Base-by-base conservation (phyloP, 305 asterid species). In the Fraxinus platypoda region DNA sequence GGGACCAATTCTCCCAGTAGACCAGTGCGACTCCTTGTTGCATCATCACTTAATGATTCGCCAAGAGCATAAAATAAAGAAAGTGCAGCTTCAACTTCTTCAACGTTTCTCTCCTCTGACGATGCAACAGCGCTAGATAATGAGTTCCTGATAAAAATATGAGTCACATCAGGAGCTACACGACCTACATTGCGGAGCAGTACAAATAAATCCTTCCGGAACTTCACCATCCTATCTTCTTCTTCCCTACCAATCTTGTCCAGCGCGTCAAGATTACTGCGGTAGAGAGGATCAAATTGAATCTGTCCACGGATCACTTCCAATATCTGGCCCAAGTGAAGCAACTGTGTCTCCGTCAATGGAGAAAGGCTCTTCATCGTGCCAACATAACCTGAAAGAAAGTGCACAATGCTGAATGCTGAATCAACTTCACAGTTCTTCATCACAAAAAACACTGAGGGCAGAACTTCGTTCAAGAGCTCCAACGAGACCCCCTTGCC, bases 51-150 rank as follows among this genome's bases (percentile, higher is more conserved):
- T 75, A 91, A 83, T 19, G 97, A 93, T 85, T 93, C 99, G 31
- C 99, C 99, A 74, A 96, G 93, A 15, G 94, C 97, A 86, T 89
- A 94, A 81, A 93, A 87, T 35, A 96, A 91, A 54, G 98, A 94
- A 81, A 96, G 97, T 71, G 98, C 91, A 64, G 94, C 98, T 88
- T 96, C 99, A 79, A 96, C 98, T 80, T 96, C 98, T 88, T 96
- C 99, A 6, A 88, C 94, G 77, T 92, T 90, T 81, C 89, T 90
- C 84, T 94, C 94, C n/a, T 87, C 92, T 1, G 94, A 62, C 8
- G 95, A 91, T 28, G 92, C 87, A 77, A 90, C 91, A 76, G 98
- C 94, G 49, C 74, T 89, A 28, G 79, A 88, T 79, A 96, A 52
- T 46, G 99, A 91, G 86, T 90, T 94, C 76, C 95, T 90, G 35